Evolutionary conservation across 768 basidiomycete species (phyloP).

Genomic region (Amanita polypyramis): DNA sequence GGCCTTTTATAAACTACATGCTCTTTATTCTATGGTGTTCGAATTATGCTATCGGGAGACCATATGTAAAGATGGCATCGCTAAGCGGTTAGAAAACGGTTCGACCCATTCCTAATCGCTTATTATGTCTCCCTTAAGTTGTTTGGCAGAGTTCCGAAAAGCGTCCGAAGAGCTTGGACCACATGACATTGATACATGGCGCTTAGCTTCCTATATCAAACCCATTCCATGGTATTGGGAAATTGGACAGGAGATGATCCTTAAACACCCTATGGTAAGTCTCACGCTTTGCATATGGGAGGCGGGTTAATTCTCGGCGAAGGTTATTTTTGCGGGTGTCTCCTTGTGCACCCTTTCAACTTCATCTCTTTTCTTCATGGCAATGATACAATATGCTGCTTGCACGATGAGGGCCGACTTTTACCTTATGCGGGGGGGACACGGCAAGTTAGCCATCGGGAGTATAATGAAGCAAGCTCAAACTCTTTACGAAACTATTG

Average conservation of each 20-base stretch:
- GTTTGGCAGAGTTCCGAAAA: constrained; percentile 23
- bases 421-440: constrained; percentile 3
- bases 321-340: constrained; percentile 17
- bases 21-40: constrained; percentile 30
- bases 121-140: not conserved
- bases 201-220: constrained; percentile 11
- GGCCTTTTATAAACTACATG: constrained; percentile 26
- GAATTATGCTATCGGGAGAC: constrained; percentile 21
- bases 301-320: not conserved
- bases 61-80: constrained; percentile 26
- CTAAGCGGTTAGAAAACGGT: constrained; percentile 22
- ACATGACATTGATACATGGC: not conserved
- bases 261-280: constrained; percentile 26
- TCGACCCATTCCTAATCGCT: not conserved
- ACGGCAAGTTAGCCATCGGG: constrained; percentile 7
- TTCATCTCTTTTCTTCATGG: constrained; percentile 22
- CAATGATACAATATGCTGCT: constrained; percentile 23
- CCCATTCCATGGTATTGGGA: constrained; percentile 27
- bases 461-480: constrained; percentile 11
- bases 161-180: constrained; percentile 20
- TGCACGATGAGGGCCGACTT: constrained; percentile 12
- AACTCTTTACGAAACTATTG: constrained; percentile 13
- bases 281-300: not conserved
- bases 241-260: constrained; percentile 16
- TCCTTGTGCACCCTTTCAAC: constrained; percentile 15